Base-by-base conservation (phyloP, 805 yeast species). In the Yarrowia yakushimensis region DNA sequence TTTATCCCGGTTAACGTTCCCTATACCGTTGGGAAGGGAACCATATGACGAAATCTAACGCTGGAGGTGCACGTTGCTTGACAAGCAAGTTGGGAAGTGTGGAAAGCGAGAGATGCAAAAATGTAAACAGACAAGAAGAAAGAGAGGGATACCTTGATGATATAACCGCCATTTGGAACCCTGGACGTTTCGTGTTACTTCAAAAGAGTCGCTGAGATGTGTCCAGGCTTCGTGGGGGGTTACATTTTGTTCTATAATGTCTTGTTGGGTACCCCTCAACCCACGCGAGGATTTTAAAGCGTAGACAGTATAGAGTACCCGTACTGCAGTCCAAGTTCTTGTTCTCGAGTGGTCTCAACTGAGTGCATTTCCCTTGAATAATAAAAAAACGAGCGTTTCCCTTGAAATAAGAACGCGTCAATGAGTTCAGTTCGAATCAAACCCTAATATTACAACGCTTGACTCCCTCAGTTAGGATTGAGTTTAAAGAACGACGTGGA, bases 41-140 rank as follows among this genome's bases (percentile, higher is more conserved):
- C 57, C 28, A 22, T 48, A 48, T 48, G 57, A 48, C 57, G 57
- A 48, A 48, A 48, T 48, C 41, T 33, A 31, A 48, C 57, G 39
- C 22, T 33, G 23, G 57, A 48, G 57, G 57, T 33, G 57, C 57
- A 33, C 10, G 34, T 45, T 27, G 25, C 36, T 45, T 45, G 52
- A 30, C 36, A 42, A 10, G 33, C 3, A 28, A 34, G 28, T 43
- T 27, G 33, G 36, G 52, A 45, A 22, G 52, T 45, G 36, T 13
- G 13, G 17, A 36, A 8, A 18, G 52, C 18, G 52, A 28, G 25
- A 45, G 52, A 20, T 20, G 36, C 52, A 45, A 45, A 25, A 34
- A 27, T 33, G 33, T 17, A 15, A 17, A 15, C 15, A 15, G 27
- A 13, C 17, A 15, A 37, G 25, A 37, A 4, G 25, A 7, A 23